These are phyloP conservation scores for Lasiosphaeria hispida DNA, from an alignment of 495 filamentous ascomycete genomes.

Conservation along the genomic window DNA sequence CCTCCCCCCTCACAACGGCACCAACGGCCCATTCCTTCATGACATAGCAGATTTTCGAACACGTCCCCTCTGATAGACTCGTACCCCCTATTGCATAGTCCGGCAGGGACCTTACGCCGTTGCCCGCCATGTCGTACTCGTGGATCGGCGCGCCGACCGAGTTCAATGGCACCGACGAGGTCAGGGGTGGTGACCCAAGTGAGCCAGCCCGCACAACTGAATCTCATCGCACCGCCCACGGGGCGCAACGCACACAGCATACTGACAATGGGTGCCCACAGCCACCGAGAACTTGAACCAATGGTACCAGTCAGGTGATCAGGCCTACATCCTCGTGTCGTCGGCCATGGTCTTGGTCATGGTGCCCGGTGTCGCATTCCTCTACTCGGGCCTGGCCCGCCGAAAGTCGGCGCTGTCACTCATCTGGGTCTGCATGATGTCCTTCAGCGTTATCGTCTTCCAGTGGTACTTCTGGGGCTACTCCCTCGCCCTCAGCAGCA, in stretches of 20 bases:
- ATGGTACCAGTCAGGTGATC: conserved; percentile 64
- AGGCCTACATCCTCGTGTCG: conserved; percentile 86
- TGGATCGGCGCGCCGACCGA: conserved; percentile 73
- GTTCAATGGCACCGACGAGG: conserved; percentile 73
- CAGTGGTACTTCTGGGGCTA: conserved; percentile 99
- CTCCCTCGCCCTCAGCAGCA: conserved; percentile 83
- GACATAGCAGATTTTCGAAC: too few species aligned
- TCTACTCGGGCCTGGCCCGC: conserved; percentile 97
- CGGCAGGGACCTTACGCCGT: background rate
- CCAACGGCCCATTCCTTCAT: too few species aligned
- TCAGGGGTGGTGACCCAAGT: conserved; percentile 79
- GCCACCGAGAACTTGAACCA: conserved; percentile 80
- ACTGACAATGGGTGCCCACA: conserved; percentile 36
- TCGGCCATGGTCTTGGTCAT: conserved; percentile 96
- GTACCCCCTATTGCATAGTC: background rate
- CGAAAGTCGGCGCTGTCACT: conserved; percentile 92
- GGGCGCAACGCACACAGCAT: conserved; percentile 1
- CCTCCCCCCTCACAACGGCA: too few species aligned
- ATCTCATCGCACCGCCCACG: background rate
- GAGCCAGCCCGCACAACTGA: conserved; percentile 34
- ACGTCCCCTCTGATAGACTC: too few species aligned
- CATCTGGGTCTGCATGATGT: conserved; percentile 93
- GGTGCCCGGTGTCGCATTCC: conserved; percentile 93
- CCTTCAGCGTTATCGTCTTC: conserved; percentile 83
- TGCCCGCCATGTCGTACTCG: conserved; percentile 65